Evolutionary conservation across 192 early-diverging fungal genomes (phyloP).

Genomic region (Glomus cerebriforme): DNA sequence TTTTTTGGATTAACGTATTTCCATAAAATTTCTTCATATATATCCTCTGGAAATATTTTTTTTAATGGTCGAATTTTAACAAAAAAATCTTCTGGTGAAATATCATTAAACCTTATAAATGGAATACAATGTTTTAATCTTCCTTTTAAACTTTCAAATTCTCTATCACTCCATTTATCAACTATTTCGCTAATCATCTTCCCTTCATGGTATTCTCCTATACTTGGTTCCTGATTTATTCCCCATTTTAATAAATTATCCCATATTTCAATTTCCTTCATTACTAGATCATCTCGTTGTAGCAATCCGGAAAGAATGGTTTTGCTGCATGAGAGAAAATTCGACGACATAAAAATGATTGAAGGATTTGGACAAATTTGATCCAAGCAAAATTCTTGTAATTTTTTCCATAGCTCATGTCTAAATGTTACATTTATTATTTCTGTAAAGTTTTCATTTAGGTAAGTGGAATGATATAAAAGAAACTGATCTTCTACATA

Average conservation of each 20-base stretch:
- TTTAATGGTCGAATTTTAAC: neutral
- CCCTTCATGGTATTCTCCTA: neutral
- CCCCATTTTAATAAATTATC: conserved; percentile 17
- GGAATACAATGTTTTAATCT: conserved; percentile 17
- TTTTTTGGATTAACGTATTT: neutral
- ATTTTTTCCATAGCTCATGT: conserved; percentile 6
- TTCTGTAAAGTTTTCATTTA: neutral
- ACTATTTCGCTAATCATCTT: neutral
- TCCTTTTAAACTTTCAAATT: neutral
- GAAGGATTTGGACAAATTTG: neutral
- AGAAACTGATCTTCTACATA: conserved; percentile 7
- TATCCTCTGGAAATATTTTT: neutral
- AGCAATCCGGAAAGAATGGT: neutral
- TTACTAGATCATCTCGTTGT: conserved; percentile 15
- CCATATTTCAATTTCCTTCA: conserved; percentile 17
- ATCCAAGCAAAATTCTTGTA: conserved; percentile 20
- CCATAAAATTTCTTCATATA: conserved; percentile 17
- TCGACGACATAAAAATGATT: neutral
- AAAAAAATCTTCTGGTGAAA: conserved; percentile 7
- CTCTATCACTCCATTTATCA: neutral
- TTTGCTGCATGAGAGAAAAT: conserved; percentile 3
- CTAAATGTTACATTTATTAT: neutral
- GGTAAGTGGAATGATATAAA: neutral
- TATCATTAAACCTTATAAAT: conserved; percentile 9
- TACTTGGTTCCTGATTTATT: neutral